Percentiles rank a stretch among this genome's conserved stretches.
Evolutionary conservation across 352 stramenopile genomes (phyloP).

Genomic region (Blastocystis sp.): DNA sequence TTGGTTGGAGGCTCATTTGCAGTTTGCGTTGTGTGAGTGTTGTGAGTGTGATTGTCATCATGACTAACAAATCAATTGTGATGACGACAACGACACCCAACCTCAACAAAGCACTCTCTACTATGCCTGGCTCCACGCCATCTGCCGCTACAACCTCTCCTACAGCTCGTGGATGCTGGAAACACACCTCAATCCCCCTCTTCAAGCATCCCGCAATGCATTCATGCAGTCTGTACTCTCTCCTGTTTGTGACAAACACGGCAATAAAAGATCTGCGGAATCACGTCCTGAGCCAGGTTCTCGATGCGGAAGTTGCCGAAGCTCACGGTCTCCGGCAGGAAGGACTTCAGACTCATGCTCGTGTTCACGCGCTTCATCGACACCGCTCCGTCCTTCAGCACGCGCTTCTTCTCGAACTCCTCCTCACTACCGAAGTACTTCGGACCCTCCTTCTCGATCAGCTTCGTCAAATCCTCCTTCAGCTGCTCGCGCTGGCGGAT

Average conservation of each 20-base stretch:
- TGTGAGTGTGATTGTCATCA: background rate
- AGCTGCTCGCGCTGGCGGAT: constrained; percentile 56
- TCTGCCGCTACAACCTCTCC: background rate
- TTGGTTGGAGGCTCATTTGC: background rate
- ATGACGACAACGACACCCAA: no score
- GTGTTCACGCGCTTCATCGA: constrained; percentile 59
- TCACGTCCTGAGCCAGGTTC: constrained; percentile 31
- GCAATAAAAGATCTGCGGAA: constrained; percentile 53
- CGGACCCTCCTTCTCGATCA: constrained; percentile 58
- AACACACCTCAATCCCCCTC: no score
- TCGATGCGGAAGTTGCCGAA: constrained; percentile 4
- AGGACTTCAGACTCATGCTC: background rate
- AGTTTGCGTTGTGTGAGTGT: background rate
- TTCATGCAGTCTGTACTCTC: background rate
- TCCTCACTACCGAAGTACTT: constrained; percentile 53
- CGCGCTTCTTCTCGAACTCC: constrained; percentile 57
- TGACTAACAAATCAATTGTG: no score
- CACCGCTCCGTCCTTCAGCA: constrained; percentile 58
- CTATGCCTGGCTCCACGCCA: background rate
- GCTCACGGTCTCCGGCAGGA: constrained; percentile 30
- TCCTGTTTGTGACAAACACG: constrained; percentile 18
- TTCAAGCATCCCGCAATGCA: background rate
- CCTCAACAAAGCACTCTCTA: no score
- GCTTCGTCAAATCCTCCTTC: constrained; percentile 20
- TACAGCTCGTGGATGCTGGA: background rate